Conservation (phyloP, 345 rosid genomes). For the Salix purpurea region DNA sequence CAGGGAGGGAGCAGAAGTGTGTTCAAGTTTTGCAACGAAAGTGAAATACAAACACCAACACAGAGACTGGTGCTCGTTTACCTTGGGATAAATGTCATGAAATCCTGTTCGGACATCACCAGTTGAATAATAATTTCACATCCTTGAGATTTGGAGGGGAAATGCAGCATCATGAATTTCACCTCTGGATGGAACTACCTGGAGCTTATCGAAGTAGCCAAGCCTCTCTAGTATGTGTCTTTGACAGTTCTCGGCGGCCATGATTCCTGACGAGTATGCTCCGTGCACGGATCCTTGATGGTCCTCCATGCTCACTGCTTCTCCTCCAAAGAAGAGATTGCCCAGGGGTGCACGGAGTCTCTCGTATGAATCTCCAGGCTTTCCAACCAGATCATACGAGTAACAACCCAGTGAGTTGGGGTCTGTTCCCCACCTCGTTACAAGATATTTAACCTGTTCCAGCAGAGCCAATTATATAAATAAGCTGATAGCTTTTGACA, state of each 20-base stretch:
- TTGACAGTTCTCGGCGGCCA: constrained; percentile 66
- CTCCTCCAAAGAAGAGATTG: constrained; percentile 81
- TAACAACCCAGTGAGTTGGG: constrained; percentile 77
- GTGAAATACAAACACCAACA: background rate
- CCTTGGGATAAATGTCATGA: background rate
- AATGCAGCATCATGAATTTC: constrained; percentile 44
- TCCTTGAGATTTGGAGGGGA: constrained; percentile 83
- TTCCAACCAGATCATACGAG: constrained; percentile 73
- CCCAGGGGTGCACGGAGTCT: constrained; percentile 64
- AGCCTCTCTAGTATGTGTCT: constrained; percentile 40
- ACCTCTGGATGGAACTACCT: constrained; percentile 36
- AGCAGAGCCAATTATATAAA: background rate
- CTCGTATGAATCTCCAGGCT: constrained; percentile 57
- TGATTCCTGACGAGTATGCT: constrained; percentile 70
- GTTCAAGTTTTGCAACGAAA: background rate
- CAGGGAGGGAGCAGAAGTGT: background rate
- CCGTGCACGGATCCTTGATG: constrained; percentile 89
- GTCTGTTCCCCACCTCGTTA: constrained; percentile 78
- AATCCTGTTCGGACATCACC: too few species aligned
- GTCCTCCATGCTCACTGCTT: constrained; percentile 76
- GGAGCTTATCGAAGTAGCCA: constrained; percentile 49
- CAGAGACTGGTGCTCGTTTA: background rate
- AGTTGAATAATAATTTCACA: constrained; percentile 30
- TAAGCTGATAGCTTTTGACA: background rate
- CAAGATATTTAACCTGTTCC: constrained; percentile 61